Conservation (phyloP, 768 basidiomycete genomes). For the Podaxis sp. region DNA sequence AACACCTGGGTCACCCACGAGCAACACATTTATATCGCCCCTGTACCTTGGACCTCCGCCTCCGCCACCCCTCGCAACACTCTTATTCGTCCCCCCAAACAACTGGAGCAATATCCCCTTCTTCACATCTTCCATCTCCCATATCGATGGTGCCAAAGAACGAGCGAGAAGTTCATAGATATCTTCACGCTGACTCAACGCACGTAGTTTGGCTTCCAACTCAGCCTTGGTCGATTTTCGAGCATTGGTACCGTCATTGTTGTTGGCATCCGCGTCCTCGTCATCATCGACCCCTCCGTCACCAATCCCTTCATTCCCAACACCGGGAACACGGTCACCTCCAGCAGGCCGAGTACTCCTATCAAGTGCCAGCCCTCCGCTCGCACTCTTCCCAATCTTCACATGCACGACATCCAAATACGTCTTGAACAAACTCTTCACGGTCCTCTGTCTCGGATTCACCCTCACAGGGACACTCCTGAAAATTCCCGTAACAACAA, state of each 20-base stretch:
- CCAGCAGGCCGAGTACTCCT: constrained; percentile 71
- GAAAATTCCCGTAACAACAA: constrained; percentile 92
- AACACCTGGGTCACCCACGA: constrained; percentile 97
- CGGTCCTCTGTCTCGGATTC: constrained; percentile 85
- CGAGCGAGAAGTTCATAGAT: constrained; percentile 84
- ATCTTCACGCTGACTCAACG: constrained; percentile 73
- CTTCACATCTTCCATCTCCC: constrained; percentile 99
- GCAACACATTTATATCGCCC: constrained; percentile 95
- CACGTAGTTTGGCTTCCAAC: constrained; percentile 74
- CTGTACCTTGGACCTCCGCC: constrained; percentile 95
- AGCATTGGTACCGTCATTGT: constrained; percentile 36
- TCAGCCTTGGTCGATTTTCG: constrained; percentile 58
- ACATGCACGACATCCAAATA: constrained; percentile 96
- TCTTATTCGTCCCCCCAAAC: constrained; percentile 98
- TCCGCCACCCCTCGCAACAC: constrained; percentile 87
- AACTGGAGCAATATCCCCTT: constrained; percentile 95
- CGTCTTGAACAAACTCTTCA: constrained; percentile 97
- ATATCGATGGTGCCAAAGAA: constrained; percentile 92
- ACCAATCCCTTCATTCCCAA: constrained; percentile 70
- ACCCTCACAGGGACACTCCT: constrained; percentile 93
- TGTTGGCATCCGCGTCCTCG: constrained; percentile 26
- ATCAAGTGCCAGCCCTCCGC: constrained; percentile 77
- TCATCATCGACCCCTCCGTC: constrained; percentile 60
- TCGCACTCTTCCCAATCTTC: constrained; percentile 39
- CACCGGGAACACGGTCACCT: constrained; percentile 66